Evolutionary conservation across 1,284 basidiomycete genomes (phyloP), one percentile per base, ranked within the genome.

Genomic region (Laetiporus sulphureus): DNA sequence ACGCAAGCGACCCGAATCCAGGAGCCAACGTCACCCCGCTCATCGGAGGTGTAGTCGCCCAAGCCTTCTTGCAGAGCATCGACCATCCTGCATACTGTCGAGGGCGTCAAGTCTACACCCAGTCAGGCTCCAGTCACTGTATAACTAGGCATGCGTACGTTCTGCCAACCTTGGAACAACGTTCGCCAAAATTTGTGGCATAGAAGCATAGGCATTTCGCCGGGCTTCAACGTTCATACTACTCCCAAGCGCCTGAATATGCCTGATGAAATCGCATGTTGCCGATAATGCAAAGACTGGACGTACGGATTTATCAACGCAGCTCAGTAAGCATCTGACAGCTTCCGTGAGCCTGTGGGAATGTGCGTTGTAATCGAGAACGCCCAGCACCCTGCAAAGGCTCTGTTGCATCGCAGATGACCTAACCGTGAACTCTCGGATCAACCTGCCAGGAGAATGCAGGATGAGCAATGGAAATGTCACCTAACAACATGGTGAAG

Each of bases 11-110:
- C 72, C 38, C 96, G 84, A 22, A 96, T 77, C 94, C 94, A 98
- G 0, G 94, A 97, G 21, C 96, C 96, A 19, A 99, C 89, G 58
- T 99, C 96, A 4, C 96, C 96, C 44, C 96, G 77, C 61, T 96
- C 88, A 58, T 99, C 96, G 23, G 79, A 82, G 2, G 91, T 84
- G 58, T 98, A 98, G 66, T 99, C 95, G 13, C 78, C 71, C 30
- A 99, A 62, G 2, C 91, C 92, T 11, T 56, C 58, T 16, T 84
- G 62, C 34, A 88, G 57, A 18, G 72, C 68, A 42, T 75, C 67
- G 42, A 76, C 67, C 44, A 84, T 57, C 13, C 64, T 53, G 41
- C 62, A 61, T 39, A 76, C 63, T 21, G 62, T 50, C 36, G 62
- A 63, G 24, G 71, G 55, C 36, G 71, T 60, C 41, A 85, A 50